Percentiles rank a stretch among this genome's conserved stretches.
phyloP scores from a whole-genome alignment of 169 alveolate species.

The Cryptosporidium canis region DNA sequence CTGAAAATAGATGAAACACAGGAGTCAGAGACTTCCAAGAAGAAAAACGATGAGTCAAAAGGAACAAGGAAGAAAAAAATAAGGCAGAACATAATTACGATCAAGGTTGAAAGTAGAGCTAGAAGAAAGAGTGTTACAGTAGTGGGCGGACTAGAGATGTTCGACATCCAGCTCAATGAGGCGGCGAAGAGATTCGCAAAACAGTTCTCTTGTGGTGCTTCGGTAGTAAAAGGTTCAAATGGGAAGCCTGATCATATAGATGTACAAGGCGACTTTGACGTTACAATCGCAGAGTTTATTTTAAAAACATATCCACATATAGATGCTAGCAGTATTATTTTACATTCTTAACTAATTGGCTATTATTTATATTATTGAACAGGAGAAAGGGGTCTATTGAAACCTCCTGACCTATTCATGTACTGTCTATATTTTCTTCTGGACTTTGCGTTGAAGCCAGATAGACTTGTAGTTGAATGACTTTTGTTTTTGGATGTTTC shows the following conservation, averaged over 20 bases:
- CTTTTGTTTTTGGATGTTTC: slow-evolving; percentile 82
- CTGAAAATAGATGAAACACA: slow-evolving; percentile 18
- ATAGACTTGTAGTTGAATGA: slow-evolving; percentile 83
- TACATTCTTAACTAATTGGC: background rate
- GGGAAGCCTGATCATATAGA: slow-evolving; percentile 79
- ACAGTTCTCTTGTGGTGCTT: slow-evolving; percentile 88
- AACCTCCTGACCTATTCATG: slow-evolving; percentile 94
- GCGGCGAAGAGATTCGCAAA: slow-evolving; percentile 87
- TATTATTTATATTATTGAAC: background rate
- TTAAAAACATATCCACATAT: slow-evolving; percentile 44
- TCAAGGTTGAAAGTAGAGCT: slow-evolving; percentile 84
- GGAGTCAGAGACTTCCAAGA: slow-evolving; percentile 39
- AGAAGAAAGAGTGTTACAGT: slow-evolving; percentile 85
- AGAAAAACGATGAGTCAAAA: slow-evolving; percentile 9
- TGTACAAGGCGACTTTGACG: slow-evolving; percentile 73
- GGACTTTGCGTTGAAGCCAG: slow-evolving; percentile 86
- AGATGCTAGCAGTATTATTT: slow-evolving; percentile 15
- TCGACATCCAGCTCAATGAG: slow-evolving; percentile 83
- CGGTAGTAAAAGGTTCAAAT: slow-evolving; percentile 85
- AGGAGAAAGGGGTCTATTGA: slow-evolving; percentile 92
- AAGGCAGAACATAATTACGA: slow-evolving; percentile 74
- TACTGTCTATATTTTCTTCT: slow-evolving; percentile 91
- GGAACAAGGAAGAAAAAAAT: background rate
- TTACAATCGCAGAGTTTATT: slow-evolving; percentile 57
- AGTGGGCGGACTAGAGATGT: slow-evolving; percentile 85